Percentiles rank a stretch among this genome's conserved stretches.
Evolutionary conservation across 108 stramenopile species (phyloP).

Genomic region (Cyclotella baltica): DNA sequence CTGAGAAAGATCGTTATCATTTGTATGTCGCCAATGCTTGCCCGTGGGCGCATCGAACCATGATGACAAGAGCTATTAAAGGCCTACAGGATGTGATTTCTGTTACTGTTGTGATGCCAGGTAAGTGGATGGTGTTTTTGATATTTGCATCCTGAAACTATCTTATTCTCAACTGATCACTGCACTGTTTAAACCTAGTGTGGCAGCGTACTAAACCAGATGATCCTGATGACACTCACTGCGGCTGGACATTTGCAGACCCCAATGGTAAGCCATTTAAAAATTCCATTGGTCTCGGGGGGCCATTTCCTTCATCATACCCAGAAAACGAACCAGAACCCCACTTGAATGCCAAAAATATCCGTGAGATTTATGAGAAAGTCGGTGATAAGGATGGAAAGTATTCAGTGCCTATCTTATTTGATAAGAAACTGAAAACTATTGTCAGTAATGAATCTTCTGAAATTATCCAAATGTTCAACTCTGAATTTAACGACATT

Average conservation of each 20-base stretch:
- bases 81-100: constrained; percentile 92
- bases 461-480: constrained; percentile 98
- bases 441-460: constrained; percentile 98
- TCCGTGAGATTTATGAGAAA: constrained; percentile 89
- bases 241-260: constrained; percentile 93
- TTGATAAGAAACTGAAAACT: constrained; percentile 91
- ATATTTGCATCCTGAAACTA: not conserved
- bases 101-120: constrained; percentile 85
- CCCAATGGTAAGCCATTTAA: constrained; percentile 61
- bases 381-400: constrained; percentile 84
- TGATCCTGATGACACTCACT: constrained; percentile 80
- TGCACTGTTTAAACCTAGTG: not conserved
- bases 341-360: constrained; percentile 55
- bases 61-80: constrained; percentile 86
- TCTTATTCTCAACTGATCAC: not conserved
- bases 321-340: constrained; percentile 82
- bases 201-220: constrained; percentile 88
- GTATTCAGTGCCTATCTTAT: constrained; percentile 96
- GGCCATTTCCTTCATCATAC: constrained; percentile 79
- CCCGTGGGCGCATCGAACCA: constrained; percentile 86
- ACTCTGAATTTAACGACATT: constrained; percentile 88
- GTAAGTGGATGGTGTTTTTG: not conserved
- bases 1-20: constrained; percentile 80
- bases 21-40: constrained; percentile 80
- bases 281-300: constrained; percentile 78